A percentile compares a stretch with the other conserved stretches of the same genome.
phyloP scores from a whole-genome alignment of 345 rosid genomes.

The Hirschfeldia incana region DNA sequence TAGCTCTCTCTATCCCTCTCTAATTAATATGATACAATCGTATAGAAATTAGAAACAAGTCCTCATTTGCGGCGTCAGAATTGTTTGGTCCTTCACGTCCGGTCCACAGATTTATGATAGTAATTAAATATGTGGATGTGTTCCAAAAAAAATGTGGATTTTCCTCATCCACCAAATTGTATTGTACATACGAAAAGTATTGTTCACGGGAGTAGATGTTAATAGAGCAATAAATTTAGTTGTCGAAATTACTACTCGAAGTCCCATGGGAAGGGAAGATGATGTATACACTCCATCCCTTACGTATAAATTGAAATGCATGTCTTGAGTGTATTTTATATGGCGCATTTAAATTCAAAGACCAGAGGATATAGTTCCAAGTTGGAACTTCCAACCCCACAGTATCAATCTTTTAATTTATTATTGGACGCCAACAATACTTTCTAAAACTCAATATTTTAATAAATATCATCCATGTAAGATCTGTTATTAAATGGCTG shows the following conservation, averaged over 20 bases:
- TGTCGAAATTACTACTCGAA: constrained; percentile 16
- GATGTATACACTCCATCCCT: background rate
- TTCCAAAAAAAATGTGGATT: constrained; percentile 4
- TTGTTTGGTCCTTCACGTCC: constrained; percentile 24
- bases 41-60: constrained; percentile 2
- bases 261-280: constrained; percentile 15
- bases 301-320: background rate
- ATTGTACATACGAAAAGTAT: constrained; percentile 1
- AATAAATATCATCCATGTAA: background rate
- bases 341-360: background rate
- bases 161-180: constrained; percentile 3
- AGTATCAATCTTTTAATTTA: background rate
- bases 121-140: too few species aligned
- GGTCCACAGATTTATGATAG: constrained; percentile 29
- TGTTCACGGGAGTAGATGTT: constrained; percentile 3
- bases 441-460: background rate
- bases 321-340: background rate
- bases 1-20: background rate
- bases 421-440: background rate
- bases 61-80: constrained; percentile 37
- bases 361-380: background rate
- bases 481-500: background rate
- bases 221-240: background rate
- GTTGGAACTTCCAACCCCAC: background rate
- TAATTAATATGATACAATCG: constrained; percentile 1